These are phyloP conservation scores for Pholiota adiposa DNA, from an alignment of 1,284 basidiomycete species.

Conservation along the genomic window DNA sequence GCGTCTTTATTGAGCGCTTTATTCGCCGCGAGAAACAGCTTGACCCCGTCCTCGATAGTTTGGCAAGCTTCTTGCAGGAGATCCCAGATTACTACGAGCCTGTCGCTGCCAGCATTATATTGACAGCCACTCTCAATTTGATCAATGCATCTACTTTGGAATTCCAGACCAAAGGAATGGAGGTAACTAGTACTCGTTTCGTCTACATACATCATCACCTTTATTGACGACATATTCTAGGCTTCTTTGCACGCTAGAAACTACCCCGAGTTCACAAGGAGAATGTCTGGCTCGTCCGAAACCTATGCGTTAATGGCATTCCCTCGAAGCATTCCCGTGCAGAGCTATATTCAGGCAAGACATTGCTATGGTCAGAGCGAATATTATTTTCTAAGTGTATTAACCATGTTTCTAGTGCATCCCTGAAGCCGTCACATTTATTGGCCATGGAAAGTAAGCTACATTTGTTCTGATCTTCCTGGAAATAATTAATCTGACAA, in stretches of 20 bases:
- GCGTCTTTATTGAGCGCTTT: constrained; percentile 1
- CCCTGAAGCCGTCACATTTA: constrained; percentile 3
- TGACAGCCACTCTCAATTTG: background rate
- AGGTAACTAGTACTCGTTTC: background rate
- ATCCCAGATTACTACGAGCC: constrained; percentile 2
- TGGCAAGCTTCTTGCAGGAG: background rate
- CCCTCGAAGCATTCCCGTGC: background rate
- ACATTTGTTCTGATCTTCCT: too few species aligned
- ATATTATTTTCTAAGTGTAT: too few species aligned
- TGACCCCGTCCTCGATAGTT: constrained; percentile 2
- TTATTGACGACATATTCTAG: background rate
- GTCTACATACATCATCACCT: background rate
- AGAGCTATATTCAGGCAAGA: constrained; percentile 5
- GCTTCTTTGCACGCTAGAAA: background rate
- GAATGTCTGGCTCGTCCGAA: constrained; percentile 2
- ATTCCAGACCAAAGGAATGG: constrained; percentile 2
- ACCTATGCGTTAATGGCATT: constrained; percentile 3
- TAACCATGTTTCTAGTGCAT: constrained; percentile 4
- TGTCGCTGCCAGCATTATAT: constrained; percentile 1
- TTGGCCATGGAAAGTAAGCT: constrained; percentile 5
- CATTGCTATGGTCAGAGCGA: too few species aligned
- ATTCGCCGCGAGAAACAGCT: constrained; percentile 1
- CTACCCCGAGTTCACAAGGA: background rate
- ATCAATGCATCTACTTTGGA: constrained; percentile 3
- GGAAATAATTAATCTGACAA: background rate